Percentiles rank a stretch among this genome's conserved stretches.
Conservation (phyloP, 2,329 filamentous ascomycete genomes). For the Penicillium psychrosexuale region DNA sequence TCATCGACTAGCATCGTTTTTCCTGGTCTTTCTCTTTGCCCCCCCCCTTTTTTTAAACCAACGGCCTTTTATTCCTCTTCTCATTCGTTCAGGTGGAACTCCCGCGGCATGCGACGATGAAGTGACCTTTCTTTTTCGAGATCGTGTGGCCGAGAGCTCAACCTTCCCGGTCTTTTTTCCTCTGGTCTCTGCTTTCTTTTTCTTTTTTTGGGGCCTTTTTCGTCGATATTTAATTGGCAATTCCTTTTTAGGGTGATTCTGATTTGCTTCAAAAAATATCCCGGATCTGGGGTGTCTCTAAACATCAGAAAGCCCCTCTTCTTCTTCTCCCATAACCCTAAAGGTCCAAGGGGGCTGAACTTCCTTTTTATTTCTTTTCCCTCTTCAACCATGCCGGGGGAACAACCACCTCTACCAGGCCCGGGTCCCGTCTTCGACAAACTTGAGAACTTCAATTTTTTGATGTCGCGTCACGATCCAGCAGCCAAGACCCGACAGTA, state of each 20-base stretch:
- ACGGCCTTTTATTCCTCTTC: conserved; percentile 1
- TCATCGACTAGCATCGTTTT: conserved; percentile 33
- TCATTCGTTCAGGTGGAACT: conserved; percentile 8
- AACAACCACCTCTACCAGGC: conserved; percentile 28
- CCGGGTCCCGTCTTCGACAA: conserved; percentile 29
- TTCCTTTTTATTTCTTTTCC: conserved; percentile 17
- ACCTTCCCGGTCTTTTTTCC: neutral
- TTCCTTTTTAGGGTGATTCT: neutral
- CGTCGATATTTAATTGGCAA: neutral
- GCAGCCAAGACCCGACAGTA: conserved; percentile 35
- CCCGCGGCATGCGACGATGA: conserved; percentile 9
- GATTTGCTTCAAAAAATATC: conserved; percentile 9
- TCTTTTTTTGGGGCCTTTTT: neutral
- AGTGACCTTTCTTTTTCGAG: neutral
- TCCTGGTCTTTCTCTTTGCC: conserved; percentile 2
- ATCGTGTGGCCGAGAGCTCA: conserved; percentile 8
- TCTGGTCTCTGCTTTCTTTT: neutral
- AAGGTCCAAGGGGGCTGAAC: conserved; percentile 10
- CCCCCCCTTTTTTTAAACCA: conserved; percentile 1
- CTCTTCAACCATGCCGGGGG: conserved; percentile 31
- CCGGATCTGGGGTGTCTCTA: conserved; percentile 15
- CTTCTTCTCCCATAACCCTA: conserved; percentile 12
- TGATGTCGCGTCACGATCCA: conserved; percentile 35
- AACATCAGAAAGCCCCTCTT: conserved; percentile 9
- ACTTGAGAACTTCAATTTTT: conserved; percentile 39